Conservation (phyloP, 805 yeast genomes). For the Ogataea parapolymorpha region DNA sequence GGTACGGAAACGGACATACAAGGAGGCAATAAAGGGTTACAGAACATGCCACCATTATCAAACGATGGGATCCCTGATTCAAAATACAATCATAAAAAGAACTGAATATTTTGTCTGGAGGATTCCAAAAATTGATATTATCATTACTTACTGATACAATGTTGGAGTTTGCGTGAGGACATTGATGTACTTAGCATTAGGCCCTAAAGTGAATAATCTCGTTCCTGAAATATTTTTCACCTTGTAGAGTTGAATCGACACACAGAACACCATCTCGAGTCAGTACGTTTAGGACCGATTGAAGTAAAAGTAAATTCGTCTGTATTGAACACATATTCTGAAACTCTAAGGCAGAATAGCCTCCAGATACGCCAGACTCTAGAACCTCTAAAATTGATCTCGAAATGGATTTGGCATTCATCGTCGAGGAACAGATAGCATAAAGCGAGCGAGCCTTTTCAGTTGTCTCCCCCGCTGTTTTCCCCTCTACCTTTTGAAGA, state of each 20-base stretch:
- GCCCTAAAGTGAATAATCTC: not conserved
- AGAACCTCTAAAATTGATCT: constrained; percentile 22
- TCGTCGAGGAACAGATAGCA: constrained; percentile 27
- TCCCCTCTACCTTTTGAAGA: no score
- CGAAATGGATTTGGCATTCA: constrained; percentile 23
- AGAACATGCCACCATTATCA: no score
- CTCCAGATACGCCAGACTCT: constrained; percentile 13
- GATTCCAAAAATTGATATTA: no score
- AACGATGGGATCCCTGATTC: no score
- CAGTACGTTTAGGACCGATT: constrained; percentile 1
- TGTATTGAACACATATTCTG: constrained; percentile 14
- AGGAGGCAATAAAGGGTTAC: not conserved
- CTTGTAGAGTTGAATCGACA: constrained; percentile 2
- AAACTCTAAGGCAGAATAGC: constrained; percentile 28
- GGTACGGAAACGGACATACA: not conserved
- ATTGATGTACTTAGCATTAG: no score
- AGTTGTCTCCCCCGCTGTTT: no score
- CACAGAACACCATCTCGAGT: not conserved
- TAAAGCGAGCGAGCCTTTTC: constrained; percentile 4
- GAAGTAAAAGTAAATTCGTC: constrained; percentile 1
- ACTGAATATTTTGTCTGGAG: no score
- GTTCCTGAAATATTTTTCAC: constrained; percentile 3
- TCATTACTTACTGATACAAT: no score
- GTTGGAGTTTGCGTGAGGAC: no score
- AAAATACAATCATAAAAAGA: no score